Evolutionary conservation across 2,329 filamentous ascomycete species (phyloP).

Genomic region (Colletotrichum melonis): DNA sequence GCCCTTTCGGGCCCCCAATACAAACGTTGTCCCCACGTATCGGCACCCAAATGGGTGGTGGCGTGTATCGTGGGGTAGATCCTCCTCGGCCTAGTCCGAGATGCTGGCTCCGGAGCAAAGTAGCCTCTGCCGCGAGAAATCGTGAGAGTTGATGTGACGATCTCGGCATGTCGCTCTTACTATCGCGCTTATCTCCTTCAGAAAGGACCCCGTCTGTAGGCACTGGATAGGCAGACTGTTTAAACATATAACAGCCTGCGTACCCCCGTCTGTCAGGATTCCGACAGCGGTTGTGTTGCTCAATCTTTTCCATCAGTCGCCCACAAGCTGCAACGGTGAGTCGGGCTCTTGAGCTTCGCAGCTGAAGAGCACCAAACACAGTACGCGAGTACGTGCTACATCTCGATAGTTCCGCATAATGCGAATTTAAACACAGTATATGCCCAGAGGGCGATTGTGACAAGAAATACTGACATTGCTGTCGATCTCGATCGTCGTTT

Average conservation of each 20-base stretch:
- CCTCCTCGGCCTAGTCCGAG: conserved; percentile 67
- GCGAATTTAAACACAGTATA: too few relatives aligned
- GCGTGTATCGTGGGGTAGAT: conserved; percentile 43
- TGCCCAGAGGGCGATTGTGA: not conserved
- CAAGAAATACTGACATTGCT: not conserved
- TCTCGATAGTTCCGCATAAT: not conserved
- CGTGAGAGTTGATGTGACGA: conserved; percentile 23
- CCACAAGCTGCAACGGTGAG: conserved; percentile 8
- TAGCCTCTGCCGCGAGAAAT: conserved; percentile 51
- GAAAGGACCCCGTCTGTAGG: conserved; percentile 57
- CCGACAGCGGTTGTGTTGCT: conserved; percentile 35
- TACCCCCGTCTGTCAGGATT: conserved; percentile 29
- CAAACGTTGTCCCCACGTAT: conserved; percentile 39
- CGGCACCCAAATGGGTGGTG: conserved; percentile 41
- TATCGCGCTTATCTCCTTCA: conserved; percentile 70
- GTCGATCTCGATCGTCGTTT: not conserved
- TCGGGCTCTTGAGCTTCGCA: not conserved
- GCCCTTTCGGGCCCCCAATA: conserved; percentile 17
- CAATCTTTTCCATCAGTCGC: conserved; percentile 29
- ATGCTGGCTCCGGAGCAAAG: conserved; percentile 69
- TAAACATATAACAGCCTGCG: not conserved
- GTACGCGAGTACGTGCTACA: not conserved
- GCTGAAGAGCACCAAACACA: not conserved
- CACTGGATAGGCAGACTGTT: conserved; percentile 36
- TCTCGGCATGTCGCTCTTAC: conserved; percentile 56